Base-by-base conservation (phyloP, 1,284 basidiomycete species). In the Leccinum subrobustum region DNA sequence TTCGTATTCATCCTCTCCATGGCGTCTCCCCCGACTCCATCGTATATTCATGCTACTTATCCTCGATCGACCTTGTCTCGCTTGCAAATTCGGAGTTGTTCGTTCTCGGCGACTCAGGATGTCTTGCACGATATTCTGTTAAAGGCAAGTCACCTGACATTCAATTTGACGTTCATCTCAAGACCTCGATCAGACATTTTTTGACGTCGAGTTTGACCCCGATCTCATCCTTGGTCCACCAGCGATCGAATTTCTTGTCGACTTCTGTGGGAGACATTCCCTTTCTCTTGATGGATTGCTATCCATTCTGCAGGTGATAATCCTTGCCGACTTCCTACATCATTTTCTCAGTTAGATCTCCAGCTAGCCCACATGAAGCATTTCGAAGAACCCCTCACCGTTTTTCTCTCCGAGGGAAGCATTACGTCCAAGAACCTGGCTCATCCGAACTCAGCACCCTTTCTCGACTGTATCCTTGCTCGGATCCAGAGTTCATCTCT, bases 311-410 rank as follows among this genome's bases (percentile, higher is more conserved):
- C 88, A 91, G 75, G 88, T 87, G 57, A 60, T 70, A 58, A 6
- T 11, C 12, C 31, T 39, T 52, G 5, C 37, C 6, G 18, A 54
- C 25, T 9, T 7, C 51, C 58, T 6, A 25, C 5, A 5, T n/a
- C 25, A 52, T 8, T 47, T 44, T 55, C 57, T 70, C 18, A 64
- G 20, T 6, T 25, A n/a, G 8, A 20, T 37, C 35, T 14, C 6
- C 62, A 91, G 87, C 73, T 91, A 4, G 77, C 79, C 0, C 77
- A 88, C 65, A 73, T 91, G 69, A 87, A 87, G 61, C 89, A 92
- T 68, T 90, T 89, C 63, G 77, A 81, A 23, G 82, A 88, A 29
- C 83, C 86, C 0, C 71, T 89, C 7, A 79, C 82, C 2, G 56
- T 80, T 12, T 76, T 90, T 33, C 60, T 73, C 7, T 0, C 47